A percentile compares a stretch with the other conserved stretches of the same genome.
Evolutionary conservation across 257 asterid genomes (phyloP).

Genomic region (Scutellaria minor): DNA sequence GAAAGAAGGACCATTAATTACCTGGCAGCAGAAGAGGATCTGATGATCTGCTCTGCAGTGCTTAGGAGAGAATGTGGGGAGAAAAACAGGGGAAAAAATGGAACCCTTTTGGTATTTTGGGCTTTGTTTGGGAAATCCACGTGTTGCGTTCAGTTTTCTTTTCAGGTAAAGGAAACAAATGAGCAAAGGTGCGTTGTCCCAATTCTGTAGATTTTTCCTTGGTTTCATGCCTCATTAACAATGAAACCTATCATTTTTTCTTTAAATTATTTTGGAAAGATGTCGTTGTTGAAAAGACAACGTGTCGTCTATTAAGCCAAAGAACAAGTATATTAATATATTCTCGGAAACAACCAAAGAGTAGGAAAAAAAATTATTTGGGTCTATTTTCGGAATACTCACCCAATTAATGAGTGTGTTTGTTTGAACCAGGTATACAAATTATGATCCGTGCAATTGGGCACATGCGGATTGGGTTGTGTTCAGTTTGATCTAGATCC

Average conservation of each 20-base stretch:
- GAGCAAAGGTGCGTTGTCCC: constrained; percentile 30
- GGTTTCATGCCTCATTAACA: neutral
- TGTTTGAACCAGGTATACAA: no score
- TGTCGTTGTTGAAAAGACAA: constrained; percentile 18
- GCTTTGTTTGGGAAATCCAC: constrained; percentile 41
- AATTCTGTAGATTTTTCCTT: constrained; percentile 26
- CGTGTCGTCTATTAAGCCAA: neutral
- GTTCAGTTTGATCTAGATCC: no score
- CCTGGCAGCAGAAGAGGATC: constrained; percentile 47
- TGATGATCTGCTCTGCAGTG: constrained; percentile 36
- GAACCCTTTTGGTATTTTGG: constrained; percentile 36
- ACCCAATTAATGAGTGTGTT: no score
- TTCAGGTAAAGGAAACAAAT: constrained; percentile 13
- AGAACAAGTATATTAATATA: no score
- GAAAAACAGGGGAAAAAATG: constrained; percentile 33
- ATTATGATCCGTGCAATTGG: no score
- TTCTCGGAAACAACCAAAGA: no score
- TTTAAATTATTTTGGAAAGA: neutral
- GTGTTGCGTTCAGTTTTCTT: constrained; percentile 38
- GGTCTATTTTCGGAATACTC: no score
- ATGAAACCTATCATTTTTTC: neutral
- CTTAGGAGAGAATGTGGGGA: constrained; percentile 9
- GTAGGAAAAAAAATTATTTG: no score
- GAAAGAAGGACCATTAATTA: constrained; percentile 28
- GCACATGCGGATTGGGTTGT: no score